Percentiles rank a stretch among this genome's conserved stretches.
These are phyloP conservation scores for Jaltomata sinuosa DNA, from an alignment of 257 asterid genomes.

Conservation along the genomic window DNA sequence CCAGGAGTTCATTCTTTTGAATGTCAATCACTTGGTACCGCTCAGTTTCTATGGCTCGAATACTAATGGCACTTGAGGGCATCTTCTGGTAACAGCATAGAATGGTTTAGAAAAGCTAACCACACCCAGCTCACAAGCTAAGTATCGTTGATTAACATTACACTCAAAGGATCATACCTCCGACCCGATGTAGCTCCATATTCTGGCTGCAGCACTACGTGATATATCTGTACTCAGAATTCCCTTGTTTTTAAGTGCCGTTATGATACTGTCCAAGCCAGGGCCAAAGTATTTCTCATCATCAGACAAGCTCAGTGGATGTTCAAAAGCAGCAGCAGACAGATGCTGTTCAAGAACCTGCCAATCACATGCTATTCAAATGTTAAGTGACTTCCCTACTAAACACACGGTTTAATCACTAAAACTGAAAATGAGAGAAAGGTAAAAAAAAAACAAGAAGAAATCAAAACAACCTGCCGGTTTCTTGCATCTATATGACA, in stretches of 20 bases:
- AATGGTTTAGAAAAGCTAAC: not conserved
- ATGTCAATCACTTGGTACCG: conserved; percentile 71
- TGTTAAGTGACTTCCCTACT: not conserved
- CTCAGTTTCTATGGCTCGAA: conserved; percentile 75
- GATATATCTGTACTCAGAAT: conserved; percentile 49
- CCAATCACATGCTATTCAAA: conserved; percentile 21
- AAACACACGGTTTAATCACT: not conserved
- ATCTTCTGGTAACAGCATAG: conserved; percentile 38
- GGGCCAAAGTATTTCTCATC: conserved; percentile 75
- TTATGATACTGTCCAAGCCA: conserved; percentile 48
- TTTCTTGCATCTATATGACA: conserved; percentile 87
- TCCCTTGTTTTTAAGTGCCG: conserved; percentile 58
- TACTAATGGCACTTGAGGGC: conserved; percentile 55
- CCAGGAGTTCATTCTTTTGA: conserved; percentile 62
- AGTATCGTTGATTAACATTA: not conserved
- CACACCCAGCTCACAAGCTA: not conserved
- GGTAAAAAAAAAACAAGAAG: not conserved
- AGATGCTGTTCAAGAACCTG: conserved; percentile 92
- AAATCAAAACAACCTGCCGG: conserved; percentile 50
- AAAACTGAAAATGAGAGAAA: conserved; percentile 1
- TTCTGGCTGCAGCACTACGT: conserved; percentile 47
- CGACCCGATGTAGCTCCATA: conserved; percentile 83
- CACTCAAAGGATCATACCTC: conserved; percentile 44
- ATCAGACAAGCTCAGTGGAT: conserved; percentile 59
- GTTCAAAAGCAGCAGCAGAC: conserved; percentile 84